Base-by-base conservation (phyloP, 2,329 filamentous ascomycete species). In the Penicillium sp. region DNA sequence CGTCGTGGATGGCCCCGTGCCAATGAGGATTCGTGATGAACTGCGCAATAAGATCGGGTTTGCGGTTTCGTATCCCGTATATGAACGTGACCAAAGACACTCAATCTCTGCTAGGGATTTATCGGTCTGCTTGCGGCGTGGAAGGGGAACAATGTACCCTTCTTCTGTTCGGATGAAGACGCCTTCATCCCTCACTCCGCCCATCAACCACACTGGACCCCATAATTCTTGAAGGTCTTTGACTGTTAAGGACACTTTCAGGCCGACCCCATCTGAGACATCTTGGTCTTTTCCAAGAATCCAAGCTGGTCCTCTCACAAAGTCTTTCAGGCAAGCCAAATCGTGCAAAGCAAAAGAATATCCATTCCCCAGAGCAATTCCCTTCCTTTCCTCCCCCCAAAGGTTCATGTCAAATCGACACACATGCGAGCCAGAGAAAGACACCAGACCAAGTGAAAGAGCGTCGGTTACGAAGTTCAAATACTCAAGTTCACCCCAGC, bases 151-250 rank as follows among this genome's bases (percentile, higher is more conserved):
- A 26, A 63, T 58, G 35, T 51, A 63, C 26, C 58, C 61, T 38
- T 51, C 54, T 53, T 63, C 61, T 30, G 61, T 63, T 26, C 55
- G 51, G 14, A 61, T 40, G 11, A 60, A 54, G 38, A 30, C 51
- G 6, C 51, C 55, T 55, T 33, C 28, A 19, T 55, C 51, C 4
- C 33, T n/a, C 10, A 28, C 14, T 11, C 52, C 55, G 26, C 52
- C 52, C 11, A 63, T 51, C 1, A 63, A 16, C 43, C 42, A 57
- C 5, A 61, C 40, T 1, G 61, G 61, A 8, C 61, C 55, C 61
- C 61, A 61, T 8, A 61, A 37, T n/a, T 61, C 59, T 10, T 61
- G 48, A 19, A 64, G 53, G n/a, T 61, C 56, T 42, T 59, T 52
- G 14, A 64, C 59, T 4, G 52, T 53, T 3, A 61, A 40, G 6